Evolutionary conservation across 2,329 filamentous ascomycete genomes (phyloP).

Genomic region (Phialocephala subalpina): DNA sequence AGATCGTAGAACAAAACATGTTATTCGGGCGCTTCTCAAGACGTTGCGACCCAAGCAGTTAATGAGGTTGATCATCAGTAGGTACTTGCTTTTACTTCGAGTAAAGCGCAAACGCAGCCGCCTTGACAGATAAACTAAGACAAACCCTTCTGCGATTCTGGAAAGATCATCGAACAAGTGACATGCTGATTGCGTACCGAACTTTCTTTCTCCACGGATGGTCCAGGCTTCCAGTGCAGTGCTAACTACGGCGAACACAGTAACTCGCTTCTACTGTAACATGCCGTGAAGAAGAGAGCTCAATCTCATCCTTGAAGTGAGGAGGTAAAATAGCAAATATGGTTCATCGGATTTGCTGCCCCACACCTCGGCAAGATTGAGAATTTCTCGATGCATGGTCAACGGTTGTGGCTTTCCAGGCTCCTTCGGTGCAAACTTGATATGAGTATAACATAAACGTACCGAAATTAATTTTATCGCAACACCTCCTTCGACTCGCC

Average conservation of each 20-base stretch:
- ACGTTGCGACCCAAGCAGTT: background rate
- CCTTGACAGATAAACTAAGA: slow-evolving; percentile 6
- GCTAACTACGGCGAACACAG: slow-evolving; percentile 21
- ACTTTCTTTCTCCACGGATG: background rate
- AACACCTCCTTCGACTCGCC: background rate
- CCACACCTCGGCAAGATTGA: slow-evolving; percentile 21
- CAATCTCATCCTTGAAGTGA: background rate
- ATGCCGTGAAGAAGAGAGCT: slow-evolving; percentile 6
- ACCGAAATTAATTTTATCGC: slow-evolving; percentile 4
- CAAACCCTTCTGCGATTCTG: slow-evolving; percentile 20
- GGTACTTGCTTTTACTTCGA: slow-evolving; percentile 3
- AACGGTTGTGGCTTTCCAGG: slow-evolving; percentile 30
- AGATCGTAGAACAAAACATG: background rate
- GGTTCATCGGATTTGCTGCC: slow-evolving; percentile 17
- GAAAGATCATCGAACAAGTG: slow-evolving; percentile 22
- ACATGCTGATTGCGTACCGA: background rate
- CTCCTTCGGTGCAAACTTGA: slow-evolving; percentile 8
- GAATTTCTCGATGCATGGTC: slow-evolving; percentile 25
- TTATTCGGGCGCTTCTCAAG: background rate
- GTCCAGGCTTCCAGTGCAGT: slow-evolving; percentile 18
- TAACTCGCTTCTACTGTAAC: slow-evolving; percentile 32
- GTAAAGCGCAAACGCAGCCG: slow-evolving; percentile 2
- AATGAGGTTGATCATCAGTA: slow-evolving; percentile 4
- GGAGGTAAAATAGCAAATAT: background rate
- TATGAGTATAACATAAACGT: background rate